These are phyloP conservation scores for Sphaceloma murrayae DNA, from an alignment of 2,329 filamentous ascomycete genomes.

Conservation along the genomic window DNA sequence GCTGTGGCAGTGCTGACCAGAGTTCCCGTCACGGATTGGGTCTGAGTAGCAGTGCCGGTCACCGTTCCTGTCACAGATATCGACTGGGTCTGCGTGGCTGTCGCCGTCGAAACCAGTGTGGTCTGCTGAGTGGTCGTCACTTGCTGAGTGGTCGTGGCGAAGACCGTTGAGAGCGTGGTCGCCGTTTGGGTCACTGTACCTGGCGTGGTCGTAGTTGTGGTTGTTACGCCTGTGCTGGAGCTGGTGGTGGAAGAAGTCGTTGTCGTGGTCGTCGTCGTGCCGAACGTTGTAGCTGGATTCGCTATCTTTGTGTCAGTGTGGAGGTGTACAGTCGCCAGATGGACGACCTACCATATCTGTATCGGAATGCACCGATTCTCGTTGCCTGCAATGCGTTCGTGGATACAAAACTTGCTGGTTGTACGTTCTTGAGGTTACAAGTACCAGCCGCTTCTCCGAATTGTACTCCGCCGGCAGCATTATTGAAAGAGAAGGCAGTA, in stretches of 20 bases:
- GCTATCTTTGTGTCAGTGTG: background rate
- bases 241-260: background rate
- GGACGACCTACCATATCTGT: conserved; percentile 4
- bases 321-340: background rate
- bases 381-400: conserved; percentile 3
- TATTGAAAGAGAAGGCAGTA: conserved; percentile 15
- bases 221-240: background rate
- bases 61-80: too few relatives aligned
- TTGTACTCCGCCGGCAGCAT: background rate
- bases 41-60: too few relatives aligned
- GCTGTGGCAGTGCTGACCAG: too few relatives aligned
- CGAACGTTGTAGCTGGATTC: conserved; percentile 8
- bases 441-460: conserved; percentile 4
- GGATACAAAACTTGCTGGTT: background rate
- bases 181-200: background rate
- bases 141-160: background rate
- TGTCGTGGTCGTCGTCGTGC: background rate
- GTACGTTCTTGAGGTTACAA: conserved; percentile 6
- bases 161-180: background rate
- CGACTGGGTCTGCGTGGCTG: too few relatives aligned
- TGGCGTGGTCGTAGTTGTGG: conserved; percentile 5
- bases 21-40: too few relatives aligned
- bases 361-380: conserved; percentile 6
- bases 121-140: background rate
- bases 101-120: too few relatives aligned